These are phyloP conservation scores for Lizanozyma gosingica DNA, from an alignment of 1,139 yeast species.

Conservation along the genomic window DNA sequence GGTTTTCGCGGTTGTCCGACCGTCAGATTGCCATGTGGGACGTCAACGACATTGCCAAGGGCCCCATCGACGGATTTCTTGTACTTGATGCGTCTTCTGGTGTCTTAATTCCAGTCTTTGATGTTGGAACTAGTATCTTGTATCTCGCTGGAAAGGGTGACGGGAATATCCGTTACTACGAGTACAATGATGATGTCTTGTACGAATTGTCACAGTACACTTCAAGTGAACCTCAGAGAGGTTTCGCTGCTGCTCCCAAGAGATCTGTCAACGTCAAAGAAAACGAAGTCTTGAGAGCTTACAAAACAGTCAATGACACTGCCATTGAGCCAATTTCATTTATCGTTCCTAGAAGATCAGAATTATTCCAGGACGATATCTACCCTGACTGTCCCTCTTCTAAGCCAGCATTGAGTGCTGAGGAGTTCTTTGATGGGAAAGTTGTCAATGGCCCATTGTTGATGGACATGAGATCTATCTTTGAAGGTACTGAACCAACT, in stretches of 20 bases:
- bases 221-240: conserved; percentile 91
- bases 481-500: conserved; percentile 59
- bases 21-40: conserved; percentile 97
- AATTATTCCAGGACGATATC: conserved; percentile 84
- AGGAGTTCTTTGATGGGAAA: conserved; percentile 75
- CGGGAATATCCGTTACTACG: conserved; percentile 91
- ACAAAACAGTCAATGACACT: conserved; percentile 77
- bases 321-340: conserved; percentile 85
- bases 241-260: conserved; percentile 86
- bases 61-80: conserved; percentile 84
- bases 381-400: conserved; percentile 86
- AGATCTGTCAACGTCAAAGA: conserved; percentile 68
- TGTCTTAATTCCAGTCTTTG: conserved; percentile 84
- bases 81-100: conserved; percentile 89
- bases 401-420: conserved; percentile 68
- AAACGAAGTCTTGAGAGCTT: conserved; percentile 75
- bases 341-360: conserved; percentile 88
- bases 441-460: conserved; percentile 75
- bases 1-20: conserved; percentile 85
- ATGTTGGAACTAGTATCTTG: conserved; percentile 67
- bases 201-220: conserved; percentile 78
- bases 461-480: conserved; percentile 65
- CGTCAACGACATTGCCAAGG: conserved; percentile 57
- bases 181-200: conserved; percentile 67
- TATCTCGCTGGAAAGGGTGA: conserved; percentile 97